Conservation (phyloP, 768 basidiomycete species). For the Amanita exitialis region DNA sequence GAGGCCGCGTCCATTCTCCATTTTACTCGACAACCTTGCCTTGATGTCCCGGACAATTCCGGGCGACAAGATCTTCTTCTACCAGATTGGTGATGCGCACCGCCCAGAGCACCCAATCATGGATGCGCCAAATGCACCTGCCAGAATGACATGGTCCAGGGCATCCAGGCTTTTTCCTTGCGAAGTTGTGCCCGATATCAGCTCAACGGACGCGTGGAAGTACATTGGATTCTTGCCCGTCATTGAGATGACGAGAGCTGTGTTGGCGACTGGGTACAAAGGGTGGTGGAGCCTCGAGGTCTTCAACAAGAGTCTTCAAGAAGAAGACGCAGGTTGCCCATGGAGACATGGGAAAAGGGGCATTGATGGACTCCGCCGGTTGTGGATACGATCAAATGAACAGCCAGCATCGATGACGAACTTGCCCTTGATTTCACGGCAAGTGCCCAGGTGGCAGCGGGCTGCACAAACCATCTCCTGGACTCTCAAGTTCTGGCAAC, state of each 20-base stretch:
- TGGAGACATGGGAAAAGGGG: slow-evolving; percentile 17
- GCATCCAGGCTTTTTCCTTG: slow-evolving; percentile 26
- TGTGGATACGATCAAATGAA: slow-evolving; percentile 10
- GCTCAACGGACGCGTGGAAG: slow-evolving; percentile 1
- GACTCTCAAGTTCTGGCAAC: not conserved
- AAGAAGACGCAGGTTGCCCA: slow-evolving; percentile 13
- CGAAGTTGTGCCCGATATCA: slow-evolving; percentile 13
- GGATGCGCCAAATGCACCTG: slow-evolving; percentile 14
- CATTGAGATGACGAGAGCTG: slow-evolving; percentile 18
- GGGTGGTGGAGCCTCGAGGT: slow-evolving; percentile 29
- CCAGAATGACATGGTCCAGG: slow-evolving; percentile 28
- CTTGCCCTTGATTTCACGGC: not conserved
- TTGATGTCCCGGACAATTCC: slow-evolving; percentile 20
- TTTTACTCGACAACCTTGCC: slow-evolving; percentile 16
- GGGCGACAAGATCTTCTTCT: slow-evolving; percentile 26
- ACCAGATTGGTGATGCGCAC: slow-evolving; percentile 28
- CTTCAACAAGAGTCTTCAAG: slow-evolving; percentile 23
- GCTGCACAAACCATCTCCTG: not conserved
- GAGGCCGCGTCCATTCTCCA: slow-evolving; percentile 9
- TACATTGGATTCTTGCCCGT: slow-evolving; percentile 25
- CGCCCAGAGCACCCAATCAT: slow-evolving; percentile 12
- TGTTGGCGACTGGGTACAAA: slow-evolving; percentile 22
- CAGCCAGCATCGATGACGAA: too few relatives aligned
- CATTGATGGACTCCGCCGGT: slow-evolving; percentile 13
- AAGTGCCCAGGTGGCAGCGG: not conserved